phyloP scores from a whole-genome alignment of 2,329 filamentous ascomycete genomes.

The Colletotrichum sansevieriae region DNA sequence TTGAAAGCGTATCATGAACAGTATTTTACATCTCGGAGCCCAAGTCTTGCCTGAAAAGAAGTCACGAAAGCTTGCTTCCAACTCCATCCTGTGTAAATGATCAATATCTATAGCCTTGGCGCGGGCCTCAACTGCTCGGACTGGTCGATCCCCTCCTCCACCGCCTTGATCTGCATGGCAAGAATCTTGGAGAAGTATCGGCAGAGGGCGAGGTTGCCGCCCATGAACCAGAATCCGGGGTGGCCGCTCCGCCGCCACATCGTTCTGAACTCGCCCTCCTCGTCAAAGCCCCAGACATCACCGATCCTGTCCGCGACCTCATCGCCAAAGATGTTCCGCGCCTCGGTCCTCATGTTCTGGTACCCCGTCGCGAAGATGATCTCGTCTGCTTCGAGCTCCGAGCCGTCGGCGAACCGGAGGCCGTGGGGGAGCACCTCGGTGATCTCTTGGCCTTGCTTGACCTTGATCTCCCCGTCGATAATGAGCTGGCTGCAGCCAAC shows the following conservation, averaged over 20 bases:
- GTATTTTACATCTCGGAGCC: constrained; percentile 1
- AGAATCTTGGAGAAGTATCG: constrained; percentile 52
- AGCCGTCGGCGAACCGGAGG: constrained; percentile 57
- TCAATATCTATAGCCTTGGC: constrained; percentile 14
- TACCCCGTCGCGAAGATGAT: constrained; percentile 64
- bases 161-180: constrained; percentile 46
- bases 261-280: constrained; percentile 59
- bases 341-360: constrained; percentile 65
- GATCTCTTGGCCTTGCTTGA: constrained; percentile 67
- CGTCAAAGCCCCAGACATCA: constrained; percentile 63
- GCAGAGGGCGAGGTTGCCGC: constrained; percentile 51
- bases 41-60: neutral
- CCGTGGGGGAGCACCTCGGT: constrained; percentile 61
- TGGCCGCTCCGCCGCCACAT: constrained; percentile 51
- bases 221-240: constrained; percentile 54
- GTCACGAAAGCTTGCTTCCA: neutral
- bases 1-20: neutral
- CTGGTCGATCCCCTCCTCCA: constrained; percentile 38
- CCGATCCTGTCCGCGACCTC: constrained; percentile 60
- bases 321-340: constrained; percentile 62
- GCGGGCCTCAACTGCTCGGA: neutral
- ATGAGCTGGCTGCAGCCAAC: constrained; percentile 47
- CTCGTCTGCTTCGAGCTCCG: constrained; percentile 51
- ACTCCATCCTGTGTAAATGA: neutral
- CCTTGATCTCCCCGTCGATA: constrained; percentile 49